Evolutionary conservation across 2,329 filamentous ascomycete species (phyloP).

Genomic region (Hymenoscyphus infarciens): DNA sequence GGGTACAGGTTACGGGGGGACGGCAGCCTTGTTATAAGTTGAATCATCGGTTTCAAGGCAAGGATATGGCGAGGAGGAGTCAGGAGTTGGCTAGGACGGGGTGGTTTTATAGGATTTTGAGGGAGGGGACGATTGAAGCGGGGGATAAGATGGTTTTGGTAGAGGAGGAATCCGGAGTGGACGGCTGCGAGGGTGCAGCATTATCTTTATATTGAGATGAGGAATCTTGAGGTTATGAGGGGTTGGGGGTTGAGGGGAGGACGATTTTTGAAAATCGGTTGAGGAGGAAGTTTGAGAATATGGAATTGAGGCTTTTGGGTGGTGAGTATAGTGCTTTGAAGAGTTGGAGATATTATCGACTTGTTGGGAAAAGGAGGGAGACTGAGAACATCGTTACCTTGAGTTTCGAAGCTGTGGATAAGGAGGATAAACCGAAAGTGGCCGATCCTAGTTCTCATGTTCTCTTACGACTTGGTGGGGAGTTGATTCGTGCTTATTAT

Average conservation of each 20-base stretch:
- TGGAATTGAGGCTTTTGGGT: constrained; percentile 16
- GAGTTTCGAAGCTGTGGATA: constrained; percentile 45
- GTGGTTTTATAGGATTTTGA: constrained; percentile 62
- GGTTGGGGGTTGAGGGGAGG: constrained; percentile 15
- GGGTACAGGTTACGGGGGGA: constrained; percentile 58
- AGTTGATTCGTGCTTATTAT: constrained; percentile 57
- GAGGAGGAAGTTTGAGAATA: constrained; percentile 27
- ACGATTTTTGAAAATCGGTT: constrained; percentile 11
- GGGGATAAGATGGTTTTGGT: constrained; percentile 57
- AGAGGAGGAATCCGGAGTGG: constrained; percentile 56
- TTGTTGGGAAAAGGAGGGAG: constrained; percentile 48
- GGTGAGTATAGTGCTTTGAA: constrained; percentile 6
- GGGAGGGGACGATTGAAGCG: constrained; percentile 49
- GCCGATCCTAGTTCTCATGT: constrained; percentile 48
- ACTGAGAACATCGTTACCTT: constrained; percentile 50
- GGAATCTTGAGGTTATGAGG: constrained; percentile 35
- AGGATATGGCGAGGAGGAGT: constrained; percentile 57
- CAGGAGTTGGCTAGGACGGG: constrained; percentile 57
- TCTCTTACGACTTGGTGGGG: constrained; percentile 52
- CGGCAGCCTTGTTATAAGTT: constrained; percentile 66
- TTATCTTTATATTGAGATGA: constrained; percentile 53
- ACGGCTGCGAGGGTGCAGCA: constrained; percentile 61
- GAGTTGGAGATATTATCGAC: constrained; percentile 34
- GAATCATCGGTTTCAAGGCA: constrained; percentile 62
- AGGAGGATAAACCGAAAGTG: constrained; percentile 24